Evolutionary conservation across 495 filamentous ascomycete genomes (phyloP).

Genomic region (Elaphomyces granulatus): DNA sequence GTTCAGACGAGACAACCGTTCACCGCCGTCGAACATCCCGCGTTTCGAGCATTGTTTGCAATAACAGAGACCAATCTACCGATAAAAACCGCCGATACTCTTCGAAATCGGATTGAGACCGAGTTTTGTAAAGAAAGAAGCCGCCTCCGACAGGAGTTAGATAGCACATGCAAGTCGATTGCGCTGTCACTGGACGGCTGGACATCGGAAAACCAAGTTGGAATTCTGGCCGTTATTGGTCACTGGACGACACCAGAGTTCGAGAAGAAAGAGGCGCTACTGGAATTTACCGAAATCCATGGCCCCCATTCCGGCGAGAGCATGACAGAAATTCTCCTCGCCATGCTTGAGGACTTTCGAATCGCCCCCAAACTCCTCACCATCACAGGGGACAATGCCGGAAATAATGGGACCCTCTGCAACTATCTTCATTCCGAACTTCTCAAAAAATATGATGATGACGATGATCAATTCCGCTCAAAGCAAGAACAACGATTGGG

Average conservation of each 20-base stretch:
- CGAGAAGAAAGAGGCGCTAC: slow-evolving; percentile 4
- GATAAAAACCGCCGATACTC: slow-evolving; percentile 6
- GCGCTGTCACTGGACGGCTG: slow-evolving; percentile 8
- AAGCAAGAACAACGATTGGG: too few relatives aligned
- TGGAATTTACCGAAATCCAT: slow-evolving; percentile 7
- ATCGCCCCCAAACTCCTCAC: too few relatives aligned
- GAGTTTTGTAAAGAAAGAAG: slow-evolving; percentile 4
- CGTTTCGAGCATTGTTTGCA: too few relatives aligned
- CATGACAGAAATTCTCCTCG: slow-evolving; percentile 5
- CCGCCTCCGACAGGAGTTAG: slow-evolving; percentile 4
- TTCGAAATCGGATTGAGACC: slow-evolving; percentile 5
- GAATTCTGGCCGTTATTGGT: slow-evolving; percentile 8
- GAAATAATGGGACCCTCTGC: slow-evolving; percentile 14
- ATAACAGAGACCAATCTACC: slow-evolving; percentile 7
- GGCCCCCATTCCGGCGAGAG: slow-evolving; percentile 8
- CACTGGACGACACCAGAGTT: slow-evolving; percentile 8
- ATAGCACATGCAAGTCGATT: slow-evolving; percentile 3
- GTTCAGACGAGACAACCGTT: too few relatives aligned
- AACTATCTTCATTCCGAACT: slow-evolving; percentile 4
- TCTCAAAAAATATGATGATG: slow-evolving; percentile 7
- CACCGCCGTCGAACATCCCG: too few relatives aligned
- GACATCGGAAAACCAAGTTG: slow-evolving; percentile 7
- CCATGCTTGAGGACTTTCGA: too few relatives aligned
- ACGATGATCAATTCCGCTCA: slow-evolving; percentile 6
- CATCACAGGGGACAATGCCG: too few relatives aligned